These are phyloP conservation scores for Brassica juncea DNA, from an alignment of 345 rosid genomes.

Conservation along the genomic window DNA sequence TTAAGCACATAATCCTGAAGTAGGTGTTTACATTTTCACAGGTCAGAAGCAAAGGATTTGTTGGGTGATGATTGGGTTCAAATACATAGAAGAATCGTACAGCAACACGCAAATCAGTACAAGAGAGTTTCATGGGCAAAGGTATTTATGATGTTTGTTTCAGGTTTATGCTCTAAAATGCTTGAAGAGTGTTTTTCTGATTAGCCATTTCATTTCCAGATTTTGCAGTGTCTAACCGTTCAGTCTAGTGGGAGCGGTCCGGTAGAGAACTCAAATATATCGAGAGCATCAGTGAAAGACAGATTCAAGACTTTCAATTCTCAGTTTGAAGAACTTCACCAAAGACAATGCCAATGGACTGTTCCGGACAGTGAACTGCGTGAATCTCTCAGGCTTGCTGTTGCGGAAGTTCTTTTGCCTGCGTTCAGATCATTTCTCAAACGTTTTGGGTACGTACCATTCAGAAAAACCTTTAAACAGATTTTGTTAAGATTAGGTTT, in stretches of 20 bases:
- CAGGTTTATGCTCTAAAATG: background rate
- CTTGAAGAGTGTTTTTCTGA: background rate
- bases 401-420: slow-evolving; percentile 95
- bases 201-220: slow-evolving; percentile 48
- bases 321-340: slow-evolving; percentile 91
- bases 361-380: slow-evolving; percentile 95
- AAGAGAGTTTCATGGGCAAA: slow-evolving; percentile 98
- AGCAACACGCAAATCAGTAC: slow-evolving; percentile 96
- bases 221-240: slow-evolving; percentile 85
- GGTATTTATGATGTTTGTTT: slow-evolving; percentile 42
- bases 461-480: background rate
- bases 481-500: slow-evolving; percentile 3
- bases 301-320: slow-evolving; percentile 83
- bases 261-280: slow-evolving; percentile 45
- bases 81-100: slow-evolving; percentile 91
- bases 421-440: slow-evolving; percentile 87
- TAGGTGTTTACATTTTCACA: slow-evolving; percentile 38
- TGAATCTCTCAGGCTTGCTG: slow-evolving; percentile 90
- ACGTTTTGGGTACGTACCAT: slow-evolving; percentile 65
- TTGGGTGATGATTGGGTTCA: slow-evolving; percentile 99
- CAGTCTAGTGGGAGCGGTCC: slow-evolving; percentile 53
- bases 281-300: slow-evolving; percentile 83
- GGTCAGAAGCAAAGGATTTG: slow-evolving; percentile 96
- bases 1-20: background rate
- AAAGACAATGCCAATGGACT: slow-evolving; percentile 95